Base-by-base conservation (phyloP, 345 rosid species). In the Camelina hispida region DNA sequence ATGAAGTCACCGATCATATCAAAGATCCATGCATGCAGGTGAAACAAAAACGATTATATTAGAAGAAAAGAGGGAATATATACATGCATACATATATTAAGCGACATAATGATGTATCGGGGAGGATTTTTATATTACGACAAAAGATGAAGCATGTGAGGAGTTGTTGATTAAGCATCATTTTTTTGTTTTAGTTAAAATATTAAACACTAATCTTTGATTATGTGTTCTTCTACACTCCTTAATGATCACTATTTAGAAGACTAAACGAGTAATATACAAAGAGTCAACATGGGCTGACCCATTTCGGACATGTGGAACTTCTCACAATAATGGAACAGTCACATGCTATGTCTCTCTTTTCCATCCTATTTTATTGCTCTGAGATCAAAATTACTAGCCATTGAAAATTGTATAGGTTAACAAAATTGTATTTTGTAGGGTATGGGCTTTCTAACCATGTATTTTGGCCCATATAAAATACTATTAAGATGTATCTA, bases 261-360 rank as follows among this genome's bases (percentile, higher is more conserved):
- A 55, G 25, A 40, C 22, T 43, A 65, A 55, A 10, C 47, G 25
- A 54, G 64, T 6, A 66, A 42, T 5, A 32, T 5, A 63, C 3
- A 32, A 32, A 2, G 50, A 72, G 56, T 35, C 72, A 56, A 74
- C 59, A 47, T 37, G 53, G 38, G 43, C 56, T 43, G 37, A 44
- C 38, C 46, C 25, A 48, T 13, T 13, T 42, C 54, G 37, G 37
- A 59, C 68, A 75, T 67, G 73, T 67, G 73, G 56, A 75, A 68
- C 16, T 43, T 40, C 46, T 50, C 68, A 17, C 18, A 61, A 66
- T 13, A 66, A 56, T 57, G 58, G 63, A 34, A 22, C 25, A 17
- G 7, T 37, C 78, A 48, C 78, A 75, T 66, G 78, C 53, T 48
- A 58, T 48, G 78, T 50, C 18, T 47, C 53, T 46, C 34, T 30